Evolutionary conservation across 164 flowering plant genomes (phyloP).

Genomic region (Vitis cinerea): DNA sequence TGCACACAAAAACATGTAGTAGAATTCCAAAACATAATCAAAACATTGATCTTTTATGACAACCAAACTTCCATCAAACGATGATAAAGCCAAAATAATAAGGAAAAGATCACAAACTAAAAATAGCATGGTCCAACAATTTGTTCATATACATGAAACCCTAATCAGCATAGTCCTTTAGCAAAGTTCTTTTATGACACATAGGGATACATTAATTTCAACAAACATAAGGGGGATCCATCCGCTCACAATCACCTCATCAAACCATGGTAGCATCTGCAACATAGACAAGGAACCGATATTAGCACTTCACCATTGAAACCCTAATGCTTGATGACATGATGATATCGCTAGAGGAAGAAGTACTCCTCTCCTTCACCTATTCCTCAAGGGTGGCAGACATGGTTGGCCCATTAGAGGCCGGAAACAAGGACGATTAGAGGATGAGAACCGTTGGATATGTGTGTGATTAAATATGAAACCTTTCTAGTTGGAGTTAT

Average conservation of each 20-base stretch:
- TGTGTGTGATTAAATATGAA: constrained; percentile 4
- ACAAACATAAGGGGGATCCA: background rate
- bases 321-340: no score
- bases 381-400: constrained; percentile 3
- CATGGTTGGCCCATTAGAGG: constrained; percentile 3
- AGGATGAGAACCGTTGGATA: background rate
- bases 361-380: background rate
- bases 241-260: no score
- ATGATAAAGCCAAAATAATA: background rate
- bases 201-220: no score
- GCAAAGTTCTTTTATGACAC: no score
- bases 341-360: no score
- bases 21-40: no score
- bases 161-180: background rate
- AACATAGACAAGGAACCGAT: no score
- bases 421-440: background rate
- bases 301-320: no score
- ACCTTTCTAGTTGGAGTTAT: constrained; percentile 9
- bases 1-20: no score
- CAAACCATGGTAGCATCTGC: no score
- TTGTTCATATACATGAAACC: background rate
- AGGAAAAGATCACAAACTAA: background rate
- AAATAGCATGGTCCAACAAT: background rate
- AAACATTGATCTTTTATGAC: no score
- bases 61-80: no score